Conservation (phyloP, 2,329 filamentous ascomycete species). For the Fusarium sp. region DNA sequence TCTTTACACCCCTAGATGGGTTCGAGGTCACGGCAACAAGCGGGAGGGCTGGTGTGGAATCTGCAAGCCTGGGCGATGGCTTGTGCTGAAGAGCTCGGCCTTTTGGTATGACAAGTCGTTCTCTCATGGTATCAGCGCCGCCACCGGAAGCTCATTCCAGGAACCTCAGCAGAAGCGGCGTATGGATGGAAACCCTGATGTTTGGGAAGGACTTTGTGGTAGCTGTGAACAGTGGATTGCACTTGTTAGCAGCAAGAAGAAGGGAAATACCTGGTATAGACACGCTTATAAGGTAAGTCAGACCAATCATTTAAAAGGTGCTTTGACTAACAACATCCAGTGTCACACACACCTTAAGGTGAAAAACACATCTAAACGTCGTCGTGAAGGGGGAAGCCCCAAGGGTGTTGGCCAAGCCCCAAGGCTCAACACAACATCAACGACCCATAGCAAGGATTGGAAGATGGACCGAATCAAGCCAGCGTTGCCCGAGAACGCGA, state of each 20-base stretch:
- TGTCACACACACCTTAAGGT: conserved; percentile 79
- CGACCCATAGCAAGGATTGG: conserved; percentile 45
- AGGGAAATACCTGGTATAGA: conserved; percentile 91
- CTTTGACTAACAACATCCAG: conserved; percentile 54
- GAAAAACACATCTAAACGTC: conserved; percentile 76
- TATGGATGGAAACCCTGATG: conserved; percentile 83
- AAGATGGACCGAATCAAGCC: neutral
- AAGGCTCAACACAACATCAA: conserved; percentile 59
- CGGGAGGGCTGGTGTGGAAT: conserved; percentile 91
- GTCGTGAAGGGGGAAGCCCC: conserved; percentile 70
- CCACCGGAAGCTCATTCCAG: conserved; percentile 82
- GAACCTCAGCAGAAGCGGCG: conserved; percentile 79
- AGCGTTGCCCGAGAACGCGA: neutral
- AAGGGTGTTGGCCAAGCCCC: conserved; percentile 59
- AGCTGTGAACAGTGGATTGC: conserved; percentile 86
- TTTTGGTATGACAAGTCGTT: conserved; percentile 96
- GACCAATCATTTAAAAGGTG: neutral
- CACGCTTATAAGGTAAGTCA: conserved; percentile 84
- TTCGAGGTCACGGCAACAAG: conserved; percentile 87
- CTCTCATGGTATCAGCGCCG: conserved; percentile 86
- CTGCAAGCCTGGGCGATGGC: conserved; percentile 87
- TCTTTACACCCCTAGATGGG: conserved; percentile 85
- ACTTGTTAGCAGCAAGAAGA: conserved; percentile 87
- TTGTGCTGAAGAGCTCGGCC: conserved; percentile 88
- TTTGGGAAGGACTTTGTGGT: conserved; percentile 83